Conservation (phyloP, 331 rosid genomes). For the Arachis monticola region DNA sequence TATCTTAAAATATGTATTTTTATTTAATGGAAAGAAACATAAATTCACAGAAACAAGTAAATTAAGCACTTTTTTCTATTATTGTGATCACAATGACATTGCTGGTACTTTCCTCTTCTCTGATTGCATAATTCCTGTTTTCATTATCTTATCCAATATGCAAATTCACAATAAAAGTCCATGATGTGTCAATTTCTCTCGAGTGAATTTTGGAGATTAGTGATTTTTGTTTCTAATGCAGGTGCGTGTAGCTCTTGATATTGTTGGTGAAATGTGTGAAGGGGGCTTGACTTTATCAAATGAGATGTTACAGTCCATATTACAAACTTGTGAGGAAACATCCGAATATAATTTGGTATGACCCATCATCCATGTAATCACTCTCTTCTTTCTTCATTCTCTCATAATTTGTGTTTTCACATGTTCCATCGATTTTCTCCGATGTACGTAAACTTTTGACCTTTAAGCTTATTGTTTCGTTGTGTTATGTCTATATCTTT, state of each 20-base stretch:
- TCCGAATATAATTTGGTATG: constrained; percentile 67
- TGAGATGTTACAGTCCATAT: constrained; percentile 54
- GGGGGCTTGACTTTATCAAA: constrained; percentile 55
- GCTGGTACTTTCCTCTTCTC: constrained; percentile 18
- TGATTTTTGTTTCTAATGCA: constrained; percentile 27
- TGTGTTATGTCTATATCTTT: too few relatives aligned
- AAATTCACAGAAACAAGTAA: neutral
- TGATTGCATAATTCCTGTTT: constrained; percentile 1
- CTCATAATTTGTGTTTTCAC: neutral
- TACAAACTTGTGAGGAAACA: constrained; percentile 53
- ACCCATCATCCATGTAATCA: constrained; percentile 24
- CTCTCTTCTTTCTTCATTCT: constrained; percentile 16
- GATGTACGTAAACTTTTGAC: too few relatives aligned
- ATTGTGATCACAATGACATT: neutral
- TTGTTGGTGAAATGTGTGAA: constrained; percentile 64
- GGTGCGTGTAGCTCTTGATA: constrained; percentile 43
- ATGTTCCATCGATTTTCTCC: too few relatives aligned
- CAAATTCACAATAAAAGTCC: neutral
- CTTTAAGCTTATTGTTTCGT: too few relatives aligned
- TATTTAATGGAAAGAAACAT: constrained; percentile 9
- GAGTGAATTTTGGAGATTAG: neutral
- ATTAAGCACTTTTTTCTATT: constrained; percentile 11
- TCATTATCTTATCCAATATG: constrained; percentile 9
- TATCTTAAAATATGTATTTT: constrained; percentile 14
- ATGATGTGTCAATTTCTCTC: neutral